A percentile compares a stretch with the other conserved stretches of the same genome.
Conservation (phyloP, 108 stramenopile genomes). For the Skeletonema marinoi region DNA sequence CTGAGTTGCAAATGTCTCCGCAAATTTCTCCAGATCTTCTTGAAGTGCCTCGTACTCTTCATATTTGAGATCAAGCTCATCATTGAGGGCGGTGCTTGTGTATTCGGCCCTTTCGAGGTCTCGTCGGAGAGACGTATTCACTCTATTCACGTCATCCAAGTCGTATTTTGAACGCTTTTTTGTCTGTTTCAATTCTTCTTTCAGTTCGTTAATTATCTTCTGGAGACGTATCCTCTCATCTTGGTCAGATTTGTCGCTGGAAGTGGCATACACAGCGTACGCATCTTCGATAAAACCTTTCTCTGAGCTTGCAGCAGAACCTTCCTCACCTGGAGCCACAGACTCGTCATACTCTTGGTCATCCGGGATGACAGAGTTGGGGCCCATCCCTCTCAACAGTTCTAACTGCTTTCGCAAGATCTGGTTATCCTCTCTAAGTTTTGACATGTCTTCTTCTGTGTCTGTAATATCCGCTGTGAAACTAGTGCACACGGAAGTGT, state of each 20-base stretch:
- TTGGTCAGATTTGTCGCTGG: slow-evolving; percentile 14
- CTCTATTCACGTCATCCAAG: slow-evolving; percentile 30
- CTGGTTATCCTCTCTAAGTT: slow-evolving; percentile 37
- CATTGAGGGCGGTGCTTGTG: slow-evolving; percentile 1
- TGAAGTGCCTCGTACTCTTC: slow-evolving; percentile 29
- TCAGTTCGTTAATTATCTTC: slow-evolving; percentile 11
- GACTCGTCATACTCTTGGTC: slow-evolving; percentile 37
- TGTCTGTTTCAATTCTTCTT: slow-evolving; percentile 11
- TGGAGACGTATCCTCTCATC: slow-evolving; percentile 19
- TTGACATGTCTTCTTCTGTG: slow-evolving; percentile 22
- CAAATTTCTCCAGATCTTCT: slow-evolving; percentile 38
- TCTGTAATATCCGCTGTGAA: slow-evolving; percentile 21
- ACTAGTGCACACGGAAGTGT: slow-evolving; percentile 22
- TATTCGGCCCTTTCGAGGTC: slow-evolving; percentile 28
- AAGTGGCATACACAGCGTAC: slow-evolving; percentile 4
- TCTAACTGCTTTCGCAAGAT: slow-evolving; percentile 18
- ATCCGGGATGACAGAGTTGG: slow-evolving; percentile 3
- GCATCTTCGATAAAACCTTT: slow-evolving; percentile 8
- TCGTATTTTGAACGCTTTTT: slow-evolving; percentile 33
- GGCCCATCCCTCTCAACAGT: slow-evolving; percentile 10
- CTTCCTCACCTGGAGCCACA: slow-evolving; percentile 27
- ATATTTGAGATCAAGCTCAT: slow-evolving; percentile 12
- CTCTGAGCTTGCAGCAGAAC: not conserved
- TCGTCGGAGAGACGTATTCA: slow-evolving; percentile 25
- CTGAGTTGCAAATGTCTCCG: slow-evolving; percentile 38